Percentiles rank a stretch among this genome's conserved stretches.
Evolutionary conservation across 2,329 filamentous ascomycete genomes (phyloP).

Genomic region (Akanthomyces uredinophilus): DNA sequence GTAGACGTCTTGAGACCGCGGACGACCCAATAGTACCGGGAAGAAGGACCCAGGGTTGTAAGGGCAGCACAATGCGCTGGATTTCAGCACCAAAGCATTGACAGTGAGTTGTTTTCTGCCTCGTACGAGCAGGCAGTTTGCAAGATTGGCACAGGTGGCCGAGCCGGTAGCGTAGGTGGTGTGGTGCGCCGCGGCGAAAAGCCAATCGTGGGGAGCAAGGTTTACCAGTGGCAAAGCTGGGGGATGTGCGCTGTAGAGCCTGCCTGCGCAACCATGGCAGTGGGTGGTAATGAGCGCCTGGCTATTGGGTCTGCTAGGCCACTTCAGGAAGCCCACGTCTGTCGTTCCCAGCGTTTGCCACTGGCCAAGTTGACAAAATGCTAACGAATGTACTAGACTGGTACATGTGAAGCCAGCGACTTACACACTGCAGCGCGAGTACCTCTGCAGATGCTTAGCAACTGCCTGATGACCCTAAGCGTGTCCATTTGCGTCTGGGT

Average conservation of each 20-base stretch:
- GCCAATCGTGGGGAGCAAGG: conserved; percentile 8
- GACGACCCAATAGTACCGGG: neutral
- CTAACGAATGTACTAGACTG: no score
- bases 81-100: neutral
- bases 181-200: neutral
- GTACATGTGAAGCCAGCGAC: no score
- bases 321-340: conserved; percentile 1
- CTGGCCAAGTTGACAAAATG: neutral
- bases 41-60: neutral
- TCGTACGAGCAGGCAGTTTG: neutral
- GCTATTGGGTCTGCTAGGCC: conserved; percentile 2
- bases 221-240: conserved; percentile 11
- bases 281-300: neutral
- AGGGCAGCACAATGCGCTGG: neutral
- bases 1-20: neutral
- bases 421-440: no score
- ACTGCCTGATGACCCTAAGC: no score
- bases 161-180: neutral
- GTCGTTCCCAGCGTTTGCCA: conserved; percentile 1
- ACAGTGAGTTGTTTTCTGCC: neutral
- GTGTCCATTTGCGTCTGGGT: no score
- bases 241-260: conserved; percentile 4
- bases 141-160: neutral
- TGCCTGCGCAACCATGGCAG: neutral
- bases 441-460: no score